A percentile compares a stretch with the other conserved stretches of the same genome.
Evolutionary conservation across 2,329 filamentous ascomycete genomes (phyloP).

Genomic region (Talaromyces islandicus): DNA sequence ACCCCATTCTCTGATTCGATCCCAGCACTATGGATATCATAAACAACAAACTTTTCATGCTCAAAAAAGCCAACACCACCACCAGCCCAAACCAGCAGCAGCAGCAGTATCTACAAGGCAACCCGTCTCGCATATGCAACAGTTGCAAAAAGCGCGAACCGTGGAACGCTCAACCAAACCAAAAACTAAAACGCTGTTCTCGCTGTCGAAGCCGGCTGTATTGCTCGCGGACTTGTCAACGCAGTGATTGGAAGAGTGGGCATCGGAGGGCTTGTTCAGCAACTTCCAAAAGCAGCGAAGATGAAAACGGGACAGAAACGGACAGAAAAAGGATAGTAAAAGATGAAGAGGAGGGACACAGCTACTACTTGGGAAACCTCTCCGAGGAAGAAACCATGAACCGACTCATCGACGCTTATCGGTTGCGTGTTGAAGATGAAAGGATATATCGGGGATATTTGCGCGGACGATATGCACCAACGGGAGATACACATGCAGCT

Average conservation of each 20-base stretch:
- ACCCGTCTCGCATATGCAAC: conserved; percentile 3
- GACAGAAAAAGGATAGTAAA: background rate
- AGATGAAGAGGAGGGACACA: conserved; percentile 1
- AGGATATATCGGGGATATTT: conserved; percentile 11
- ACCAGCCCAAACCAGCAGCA: background rate
- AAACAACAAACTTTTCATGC: conserved; percentile 8
- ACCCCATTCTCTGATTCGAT: too few relatives aligned
- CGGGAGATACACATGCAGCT: background rate
- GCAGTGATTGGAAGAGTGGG: conserved; percentile 18
- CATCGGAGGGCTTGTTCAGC: conserved; percentile 20
- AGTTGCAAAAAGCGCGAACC: conserved; percentile 11
- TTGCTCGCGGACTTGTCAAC: conserved; percentile 41
- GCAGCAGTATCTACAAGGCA: background rate
- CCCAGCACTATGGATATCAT: conserved; percentile 4
- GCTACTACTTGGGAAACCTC: conserved; percentile 17
- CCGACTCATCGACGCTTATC: conserved; percentile 23
- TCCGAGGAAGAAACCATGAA: conserved; percentile 17
- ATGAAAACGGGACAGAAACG: background rate
- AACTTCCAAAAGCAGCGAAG: background rate
- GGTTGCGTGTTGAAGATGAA: conserved; percentile 22
- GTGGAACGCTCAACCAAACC: background rate
- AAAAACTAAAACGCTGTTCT: conserved; percentile 30
- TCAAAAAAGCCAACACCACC: background rate
- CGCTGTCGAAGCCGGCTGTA: conserved; percentile 43
- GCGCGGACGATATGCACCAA: conserved; percentile 18